These are phyloP conservation scores for Geopyxis carbonaria DNA, from an alignment of 495 filamentous ascomycete species.

Conservation along the genomic window DNA sequence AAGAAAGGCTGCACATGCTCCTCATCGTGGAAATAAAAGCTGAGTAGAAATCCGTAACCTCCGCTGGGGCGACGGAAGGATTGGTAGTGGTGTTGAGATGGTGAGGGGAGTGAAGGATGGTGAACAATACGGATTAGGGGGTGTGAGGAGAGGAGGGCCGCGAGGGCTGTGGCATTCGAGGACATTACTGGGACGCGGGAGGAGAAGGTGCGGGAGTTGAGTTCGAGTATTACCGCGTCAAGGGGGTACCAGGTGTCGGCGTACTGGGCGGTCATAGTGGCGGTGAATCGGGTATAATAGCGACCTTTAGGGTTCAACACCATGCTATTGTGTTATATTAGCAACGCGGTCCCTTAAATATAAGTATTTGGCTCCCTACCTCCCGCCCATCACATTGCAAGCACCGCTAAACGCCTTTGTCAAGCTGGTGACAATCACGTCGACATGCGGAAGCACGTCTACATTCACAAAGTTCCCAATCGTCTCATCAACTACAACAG, in stretches of 20 bases:
- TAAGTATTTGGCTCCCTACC: constrained; percentile 23
- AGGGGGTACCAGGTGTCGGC: constrained; percentile 89
- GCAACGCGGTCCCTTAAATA: not conserved
- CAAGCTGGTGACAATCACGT: constrained; percentile 81
- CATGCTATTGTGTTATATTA: constrained; percentile 33
- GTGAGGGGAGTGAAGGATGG: not conserved
- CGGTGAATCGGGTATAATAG: constrained; percentile 54
- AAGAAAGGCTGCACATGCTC: constrained; percentile 63
- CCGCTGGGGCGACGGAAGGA: constrained; percentile 50
- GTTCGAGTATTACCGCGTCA: constrained; percentile 84
- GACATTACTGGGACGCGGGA: constrained; percentile 73
- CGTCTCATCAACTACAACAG: constrained; percentile 85
- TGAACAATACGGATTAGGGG: constrained; percentile 13
- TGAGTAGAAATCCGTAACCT: constrained; percentile 82
- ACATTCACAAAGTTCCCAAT: constrained; percentile 94
- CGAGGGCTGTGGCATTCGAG: constrained; percentile 67
- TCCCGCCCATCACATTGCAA: constrained; percentile 95
- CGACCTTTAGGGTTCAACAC: constrained; percentile 66
- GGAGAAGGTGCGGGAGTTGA: constrained; percentile 87
- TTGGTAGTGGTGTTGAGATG: not conserved
- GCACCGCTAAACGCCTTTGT: constrained; percentile 96
- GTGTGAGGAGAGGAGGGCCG: constrained; percentile 40
- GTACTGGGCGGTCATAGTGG: constrained; percentile 42
- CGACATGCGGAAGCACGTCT: constrained; percentile 72
- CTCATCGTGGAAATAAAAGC: constrained; percentile 55